These are phyloP conservation scores for Dryas integrifolia DNA, from an alignment of 331 rosid genomes.

Conservation along the genomic window DNA sequence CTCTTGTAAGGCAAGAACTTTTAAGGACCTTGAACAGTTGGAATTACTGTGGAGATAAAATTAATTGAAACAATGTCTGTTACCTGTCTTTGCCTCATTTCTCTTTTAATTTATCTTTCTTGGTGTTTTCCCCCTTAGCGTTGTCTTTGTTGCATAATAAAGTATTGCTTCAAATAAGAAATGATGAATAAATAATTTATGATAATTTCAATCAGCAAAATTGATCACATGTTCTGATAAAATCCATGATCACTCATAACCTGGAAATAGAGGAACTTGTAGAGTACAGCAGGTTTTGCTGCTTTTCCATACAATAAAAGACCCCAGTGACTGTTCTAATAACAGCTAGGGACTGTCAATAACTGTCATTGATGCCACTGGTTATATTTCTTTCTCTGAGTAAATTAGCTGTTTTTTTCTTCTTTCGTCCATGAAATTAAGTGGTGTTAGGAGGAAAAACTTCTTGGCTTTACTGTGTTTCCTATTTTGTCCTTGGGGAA, in stretches of 20 bases:
- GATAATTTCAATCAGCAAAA: not conserved
- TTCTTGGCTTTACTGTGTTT: not conserved
- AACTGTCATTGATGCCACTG: not conserved
- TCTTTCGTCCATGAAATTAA: not conserved
- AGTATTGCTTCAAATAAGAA: too few species aligned
- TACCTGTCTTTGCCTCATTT: not conserved
- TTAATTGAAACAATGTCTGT: not conserved
- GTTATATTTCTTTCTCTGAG: not conserved
- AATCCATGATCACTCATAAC: not conserved
- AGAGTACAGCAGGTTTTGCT: not conserved
- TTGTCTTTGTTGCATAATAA: not conserved
- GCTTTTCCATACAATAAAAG: not conserved
- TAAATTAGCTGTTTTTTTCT: not conserved
- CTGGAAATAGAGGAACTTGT: not conserved
- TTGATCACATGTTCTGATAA: not conserved
- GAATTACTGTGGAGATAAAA: not conserved
- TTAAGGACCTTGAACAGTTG: not conserved
- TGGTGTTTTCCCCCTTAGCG: not conserved
- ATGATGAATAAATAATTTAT: not conserved
- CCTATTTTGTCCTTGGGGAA: not conserved
- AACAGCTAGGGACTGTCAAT: not conserved
- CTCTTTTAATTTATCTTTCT: not conserved
- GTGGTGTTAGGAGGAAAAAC: not conserved
- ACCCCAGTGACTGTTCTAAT: not conserved
- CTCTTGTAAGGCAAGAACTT: not conserved